Base-by-base conservation (phyloP, 106 monocot species). In the Phalaenopsis equestris region DNA sequence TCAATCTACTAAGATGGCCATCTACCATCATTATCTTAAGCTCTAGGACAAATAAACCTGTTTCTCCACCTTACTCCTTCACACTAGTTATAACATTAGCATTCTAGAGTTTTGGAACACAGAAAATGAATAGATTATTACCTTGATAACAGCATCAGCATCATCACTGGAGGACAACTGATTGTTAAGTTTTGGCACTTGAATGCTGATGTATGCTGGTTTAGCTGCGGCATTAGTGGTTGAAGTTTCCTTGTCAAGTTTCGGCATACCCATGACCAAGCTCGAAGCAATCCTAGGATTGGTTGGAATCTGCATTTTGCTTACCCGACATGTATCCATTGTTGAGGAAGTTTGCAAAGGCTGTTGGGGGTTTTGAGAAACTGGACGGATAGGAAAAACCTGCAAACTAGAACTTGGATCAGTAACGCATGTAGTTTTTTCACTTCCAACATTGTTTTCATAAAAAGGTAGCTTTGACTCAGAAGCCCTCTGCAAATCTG, bases 221-320 rank as follows among this genome's bases (percentile, higher is more conserved):
- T 91, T 93, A 58, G 74, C 2, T 76, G 82, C 41, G 56, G 81
- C 79, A 86, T 78, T 83, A 75, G 61, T 55, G 37, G 52, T 56
- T 76, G 79, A 81, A 52, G 58, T 88, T 81, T 90, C 90, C 80
- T 87, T 94, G 73, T 90, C 86, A 68, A 75, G 68, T 82, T 93
- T 99, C 73, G 83, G 77, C 77, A 85, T 80, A 24, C 77, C 85
- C 78, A 90, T 73, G 10, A 80, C 80, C 87, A 94, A 78, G 86
- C 81, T 84, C 82, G 94, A 68, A 73, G 98, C 88, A 86, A 99
- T 99, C 84, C 92, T 92, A 84, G 98, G 97, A 78, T 98, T 98
- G 81, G 92, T 94, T 80, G 94, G 88, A 87, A 99, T 91, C 90
- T 99, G 98, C 78, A 94, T 82, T 86, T 94, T 99, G 84, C 88